Evolutionary conservation across 176 grass and related monocot species (phyloP).

Genomic region (Carex cristatella): DNA sequence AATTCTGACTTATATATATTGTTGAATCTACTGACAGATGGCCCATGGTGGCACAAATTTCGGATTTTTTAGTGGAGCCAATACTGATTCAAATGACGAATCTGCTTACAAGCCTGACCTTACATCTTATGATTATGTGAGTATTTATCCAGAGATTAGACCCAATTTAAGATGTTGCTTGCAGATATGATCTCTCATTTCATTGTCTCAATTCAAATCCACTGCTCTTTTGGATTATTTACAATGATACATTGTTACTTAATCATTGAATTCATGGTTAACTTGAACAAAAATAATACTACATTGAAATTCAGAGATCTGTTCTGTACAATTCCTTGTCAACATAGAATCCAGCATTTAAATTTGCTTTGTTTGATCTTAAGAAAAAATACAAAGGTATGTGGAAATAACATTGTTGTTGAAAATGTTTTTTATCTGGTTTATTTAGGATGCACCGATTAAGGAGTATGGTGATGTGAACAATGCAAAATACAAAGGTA

Average conservation of each 20-base stretch:
- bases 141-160: constrained; percentile 13
- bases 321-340: background rate
- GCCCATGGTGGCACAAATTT: constrained; percentile 99
- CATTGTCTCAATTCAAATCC: constrained; percentile 15
- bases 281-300: background rate
- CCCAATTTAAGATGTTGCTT: background rate
- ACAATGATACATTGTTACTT: constrained; percentile 17
- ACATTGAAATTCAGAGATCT: background rate
- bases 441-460: constrained; percentile 86
- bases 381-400: background rate
- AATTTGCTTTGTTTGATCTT: background rate
- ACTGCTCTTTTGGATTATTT: background rate
- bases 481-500: constrained; percentile 93
- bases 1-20: constrained; percentile 7
- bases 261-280: background rate
- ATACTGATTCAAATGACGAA: constrained; percentile 81
- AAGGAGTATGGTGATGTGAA: constrained; percentile 84
- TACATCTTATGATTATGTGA: constrained; percentile 95
- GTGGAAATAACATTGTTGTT: background rate
- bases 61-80: constrained; percentile 92
- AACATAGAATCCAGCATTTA: background rate
- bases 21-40: constrained; percentile 51
- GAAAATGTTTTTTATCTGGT: constrained; percentile 2
- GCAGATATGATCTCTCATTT: background rate
- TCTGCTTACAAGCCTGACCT: constrained; percentile 80